Conservation (phyloP, 768 basidiomycete genomes). For the Tricholoma hemisulphureum region DNA sequence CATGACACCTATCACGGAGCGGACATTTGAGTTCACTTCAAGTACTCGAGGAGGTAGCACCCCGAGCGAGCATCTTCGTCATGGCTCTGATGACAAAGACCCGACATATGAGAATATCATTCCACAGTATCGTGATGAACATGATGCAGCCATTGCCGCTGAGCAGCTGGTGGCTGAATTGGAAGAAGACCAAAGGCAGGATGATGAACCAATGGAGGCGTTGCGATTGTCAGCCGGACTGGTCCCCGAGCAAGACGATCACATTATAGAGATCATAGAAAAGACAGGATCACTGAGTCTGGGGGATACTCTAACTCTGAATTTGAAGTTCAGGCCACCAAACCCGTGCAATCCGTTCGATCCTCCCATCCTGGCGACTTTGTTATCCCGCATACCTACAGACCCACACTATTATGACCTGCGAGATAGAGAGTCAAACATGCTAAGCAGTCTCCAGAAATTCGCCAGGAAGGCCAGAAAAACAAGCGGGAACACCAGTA, state of each 20-base stretch:
- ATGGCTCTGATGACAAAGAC: conserved; percentile 17
- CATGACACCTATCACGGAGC: conserved; percentile 97
- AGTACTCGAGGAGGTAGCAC: conserved; percentile 51
- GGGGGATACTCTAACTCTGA: conserved; percentile 58
- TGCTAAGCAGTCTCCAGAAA: conserved; percentile 71
- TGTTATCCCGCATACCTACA: conserved; percentile 62
- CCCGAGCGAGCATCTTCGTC: conserved; percentile 33
- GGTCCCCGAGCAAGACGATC: conserved; percentile 22
- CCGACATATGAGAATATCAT: conserved; percentile 23
- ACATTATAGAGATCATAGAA: conserved; percentile 39
- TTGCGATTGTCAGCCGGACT: conserved; percentile 26
- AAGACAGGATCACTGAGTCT: conserved; percentile 64
- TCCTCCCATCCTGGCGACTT: conserved; percentile 53
- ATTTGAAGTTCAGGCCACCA: conserved; percentile 65
- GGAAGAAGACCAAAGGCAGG: conserved; percentile 31
- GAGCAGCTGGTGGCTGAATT: conserved; percentile 54
- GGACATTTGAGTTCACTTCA: conserved; percentile 80
- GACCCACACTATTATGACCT: conserved; percentile 66
- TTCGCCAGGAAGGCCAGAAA: conserved; percentile 55
- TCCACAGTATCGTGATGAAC: conserved; percentile 35
- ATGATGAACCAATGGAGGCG: conserved; percentile 30
- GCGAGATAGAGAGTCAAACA: conserved; percentile 49
- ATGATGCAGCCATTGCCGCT: conserved; percentile 51
- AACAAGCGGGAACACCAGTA: conserved; percentile 37
- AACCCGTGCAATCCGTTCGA: conserved; percentile 92